These are phyloP conservation scores for Pouteria glomerata DNA, from an alignment of 148 eudicot species.

Conservation along the genomic window DNA sequence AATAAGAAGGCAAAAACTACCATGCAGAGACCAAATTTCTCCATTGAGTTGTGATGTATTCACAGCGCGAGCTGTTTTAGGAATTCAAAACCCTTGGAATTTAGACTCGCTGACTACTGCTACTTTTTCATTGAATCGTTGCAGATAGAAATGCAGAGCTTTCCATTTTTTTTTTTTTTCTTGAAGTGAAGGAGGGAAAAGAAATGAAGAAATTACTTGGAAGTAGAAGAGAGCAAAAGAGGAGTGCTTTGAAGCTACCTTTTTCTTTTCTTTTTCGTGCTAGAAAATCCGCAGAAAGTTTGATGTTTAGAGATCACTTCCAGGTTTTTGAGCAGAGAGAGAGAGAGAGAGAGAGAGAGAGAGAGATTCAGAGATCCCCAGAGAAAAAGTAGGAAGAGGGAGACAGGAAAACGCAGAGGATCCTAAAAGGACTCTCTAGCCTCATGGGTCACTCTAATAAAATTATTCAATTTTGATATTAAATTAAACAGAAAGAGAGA, in stretches of 20 bases:
- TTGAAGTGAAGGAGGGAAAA: background rate
- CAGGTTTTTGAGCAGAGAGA: background rate
- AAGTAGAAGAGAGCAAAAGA: background rate
- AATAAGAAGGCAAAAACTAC: background rate
- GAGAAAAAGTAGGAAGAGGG: no score
- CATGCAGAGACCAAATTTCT: background rate
- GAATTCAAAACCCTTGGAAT: background rate
- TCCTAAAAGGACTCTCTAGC: no score
- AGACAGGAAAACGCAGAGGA: no score
- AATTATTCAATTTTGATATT: no score
- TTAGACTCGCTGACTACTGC: no score
- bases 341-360: background rate
- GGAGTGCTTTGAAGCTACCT: background rate
- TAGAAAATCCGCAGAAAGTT: background rate
- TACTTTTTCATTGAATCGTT: no score
- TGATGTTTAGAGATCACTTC: background rate
- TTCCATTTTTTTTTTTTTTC: no score
- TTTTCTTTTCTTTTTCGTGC: background rate
- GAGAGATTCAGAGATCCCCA: no score
- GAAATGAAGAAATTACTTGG: background rate
- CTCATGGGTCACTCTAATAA: no score
- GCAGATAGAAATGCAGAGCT: no score
- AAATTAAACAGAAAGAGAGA: no score
- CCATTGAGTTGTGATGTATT: background rate
- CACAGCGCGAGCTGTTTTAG: background rate